Evolutionary conservation across 257 asterid species (phyloP).

Genomic region (Solanum tarapatanum): DNA sequence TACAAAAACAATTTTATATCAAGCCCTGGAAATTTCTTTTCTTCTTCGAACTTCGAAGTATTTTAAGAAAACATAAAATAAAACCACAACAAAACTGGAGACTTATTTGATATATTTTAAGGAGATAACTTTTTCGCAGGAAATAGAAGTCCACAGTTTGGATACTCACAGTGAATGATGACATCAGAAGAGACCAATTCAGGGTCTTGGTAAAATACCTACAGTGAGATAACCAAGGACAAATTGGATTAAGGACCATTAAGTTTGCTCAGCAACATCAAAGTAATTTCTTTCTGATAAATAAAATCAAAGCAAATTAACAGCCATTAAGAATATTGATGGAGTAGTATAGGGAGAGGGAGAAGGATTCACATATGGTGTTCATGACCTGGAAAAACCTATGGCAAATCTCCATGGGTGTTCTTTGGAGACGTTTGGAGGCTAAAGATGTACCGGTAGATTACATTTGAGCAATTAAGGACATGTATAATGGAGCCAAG

Average conservation of each 20-base stretch:
- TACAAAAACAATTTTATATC: not conserved
- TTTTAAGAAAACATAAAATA: not conserved
- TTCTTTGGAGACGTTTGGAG: not conserved
- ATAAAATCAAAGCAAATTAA: not conserved
- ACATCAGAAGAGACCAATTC: slow-evolving; percentile 90
- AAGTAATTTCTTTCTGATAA: not conserved
- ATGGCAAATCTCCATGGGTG: not conserved
- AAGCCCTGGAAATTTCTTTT: not conserved
- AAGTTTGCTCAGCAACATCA: not conserved
- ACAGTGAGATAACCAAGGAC: not conserved
- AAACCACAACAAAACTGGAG: not conserved
- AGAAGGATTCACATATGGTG: not conserved
- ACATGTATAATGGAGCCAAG: not conserved
- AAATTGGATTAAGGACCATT: not conserved
- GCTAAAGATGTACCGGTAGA: not conserved
- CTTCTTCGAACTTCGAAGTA: not conserved
- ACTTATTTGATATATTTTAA: not conserved
- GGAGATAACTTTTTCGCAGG: not conserved
- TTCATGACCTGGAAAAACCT: not conserved
- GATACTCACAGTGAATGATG: slow-evolving; percentile 57
- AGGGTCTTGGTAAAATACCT: slow-evolving; percentile 45
- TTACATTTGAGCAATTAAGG: not conserved
- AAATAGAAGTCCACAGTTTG: not conserved
- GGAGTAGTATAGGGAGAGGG: not conserved
- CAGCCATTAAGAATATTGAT: not conserved